Evolutionary conservation across 441 rosid species (phyloP).

Genomic region (Populus hybrid): DNA sequence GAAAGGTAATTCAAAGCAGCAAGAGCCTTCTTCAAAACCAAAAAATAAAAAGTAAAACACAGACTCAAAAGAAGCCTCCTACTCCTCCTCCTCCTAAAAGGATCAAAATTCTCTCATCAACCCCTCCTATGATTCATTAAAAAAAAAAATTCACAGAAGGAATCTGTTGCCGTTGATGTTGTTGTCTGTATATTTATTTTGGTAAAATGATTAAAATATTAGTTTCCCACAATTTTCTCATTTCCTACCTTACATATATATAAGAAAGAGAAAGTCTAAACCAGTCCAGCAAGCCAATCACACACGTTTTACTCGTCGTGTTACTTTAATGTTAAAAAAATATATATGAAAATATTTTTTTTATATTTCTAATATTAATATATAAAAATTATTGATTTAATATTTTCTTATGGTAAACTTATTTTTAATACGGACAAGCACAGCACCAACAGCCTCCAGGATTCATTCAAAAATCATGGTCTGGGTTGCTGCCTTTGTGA

Average conservation of each 20-base stretch:
- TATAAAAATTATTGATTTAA: no score
- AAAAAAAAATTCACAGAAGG: no score
- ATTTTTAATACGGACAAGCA: no score
- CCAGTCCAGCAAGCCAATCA: neutral
- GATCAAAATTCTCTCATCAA: conserved; percentile 2
- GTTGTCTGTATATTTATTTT: neutral
- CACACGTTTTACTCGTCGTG: neutral
- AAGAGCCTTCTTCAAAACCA: conserved; percentile 12
- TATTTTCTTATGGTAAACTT: no score
- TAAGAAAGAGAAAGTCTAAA: conserved; percentile 7
- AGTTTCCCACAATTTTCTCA: conserved; percentile 35
- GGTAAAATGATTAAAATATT: conserved; percentile 6
- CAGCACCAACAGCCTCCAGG: neutral
- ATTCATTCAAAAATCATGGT: neutral
- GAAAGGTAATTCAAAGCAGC: neutral
- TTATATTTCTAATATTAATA: no score
- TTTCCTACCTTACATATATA: conserved; percentile 21
- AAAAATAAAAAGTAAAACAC: neutral
- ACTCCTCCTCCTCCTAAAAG: neutral
- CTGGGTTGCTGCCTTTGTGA: neutral
- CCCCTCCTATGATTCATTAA: conserved; percentile 12
- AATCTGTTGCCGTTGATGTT: neutral
- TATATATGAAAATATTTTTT: no score
- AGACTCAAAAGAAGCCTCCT: neutral
- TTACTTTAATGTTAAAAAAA: no score